Percentiles rank a stretch among this genome's conserved stretches.
These are phyloP conservation scores for Tephrocybe sp. DNA, from an alignment of 768 basidiomycete species.

Conservation along the genomic window DNA sequence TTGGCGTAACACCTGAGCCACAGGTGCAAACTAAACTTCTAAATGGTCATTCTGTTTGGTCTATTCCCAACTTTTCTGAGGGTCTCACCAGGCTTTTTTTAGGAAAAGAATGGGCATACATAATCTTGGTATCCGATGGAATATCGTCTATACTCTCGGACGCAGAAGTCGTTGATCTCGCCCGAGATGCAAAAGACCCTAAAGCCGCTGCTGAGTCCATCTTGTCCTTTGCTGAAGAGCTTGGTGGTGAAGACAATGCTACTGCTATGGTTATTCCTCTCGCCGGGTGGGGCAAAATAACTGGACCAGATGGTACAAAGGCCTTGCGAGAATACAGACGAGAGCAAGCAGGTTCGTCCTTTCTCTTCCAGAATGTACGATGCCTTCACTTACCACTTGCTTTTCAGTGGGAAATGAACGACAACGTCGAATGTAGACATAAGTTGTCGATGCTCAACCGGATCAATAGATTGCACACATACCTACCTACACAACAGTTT, in stretches of 20 bases:
- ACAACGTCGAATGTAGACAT: slow-evolving; percentile 58
- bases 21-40: slow-evolving; percentile 77
- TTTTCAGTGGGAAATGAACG: slow-evolving; percentile 59
- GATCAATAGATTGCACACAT: neutral
- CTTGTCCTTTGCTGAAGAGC: slow-evolving; percentile 81
- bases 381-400: neutral
- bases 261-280: slow-evolving; percentile 91
- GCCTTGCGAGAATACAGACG: slow-evolving; percentile 80
- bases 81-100: neutral
- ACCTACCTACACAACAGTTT: too few relatives aligned
- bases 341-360: slow-evolving; percentile 52
- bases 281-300: slow-evolving; percentile 84
- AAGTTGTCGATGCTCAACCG: neutral
- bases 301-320: slow-evolving; percentile 78
- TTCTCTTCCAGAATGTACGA: neutral
- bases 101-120: slow-evolving; percentile 85
- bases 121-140: slow-evolving; percentile 91
- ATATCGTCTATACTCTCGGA: slow-evolving; percentile 89
- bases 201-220: slow-evolving; percentile 81
- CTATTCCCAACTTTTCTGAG: neutral
- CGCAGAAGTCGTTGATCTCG: slow-evolving; percentile 91
- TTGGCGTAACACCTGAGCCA: slow-evolving; percentile 91
- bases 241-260: slow-evolving; percentile 88
- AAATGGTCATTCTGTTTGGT: slow-evolving; percentile 47
- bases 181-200: slow-evolving; percentile 67